Base-by-base conservation (phyloP, 2,329 filamentous ascomycete species). In the Diaporthe citri region DNA sequence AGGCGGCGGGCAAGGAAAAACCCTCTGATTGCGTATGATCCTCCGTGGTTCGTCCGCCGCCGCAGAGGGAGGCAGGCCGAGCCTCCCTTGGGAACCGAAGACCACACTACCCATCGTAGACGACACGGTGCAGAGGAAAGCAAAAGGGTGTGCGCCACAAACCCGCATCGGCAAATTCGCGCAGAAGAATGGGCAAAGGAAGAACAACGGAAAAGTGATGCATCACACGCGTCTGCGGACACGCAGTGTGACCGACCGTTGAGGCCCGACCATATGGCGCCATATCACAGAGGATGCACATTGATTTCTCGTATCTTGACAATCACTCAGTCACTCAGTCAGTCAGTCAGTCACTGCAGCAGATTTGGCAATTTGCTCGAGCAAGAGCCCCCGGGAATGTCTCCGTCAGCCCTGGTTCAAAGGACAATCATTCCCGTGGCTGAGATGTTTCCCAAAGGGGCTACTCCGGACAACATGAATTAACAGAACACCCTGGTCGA, bases 141-240 rank as follows among this genome's bases (percentile, higher is more conserved):
- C n/a, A 41, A 48, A 51, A 55, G 48, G 64, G 22, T 69, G 64
- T 69, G 15, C 64, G 64, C 64, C 64, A 55, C 64, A 69, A 39
- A 52, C 48, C 64, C 48, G n/a, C 46, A 41, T 55, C 64, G 64
- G 64, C 48, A 69, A 69, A 69, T 69, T 69, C 64, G 34, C n/a
- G 48, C 64, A 69, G 10, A 41, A n/a, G 7, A 7, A 31, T 1
- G 13, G 6, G 15, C 22, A 31, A 28, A 20, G 41, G 10, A 28
- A 28, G 39, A 25, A 25, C 36, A 43, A 7, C 13, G 3, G 22
- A 25, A 52, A 69, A 41, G 31, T 55, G 64, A 69, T 5, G 7
- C 64, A 69, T 69, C 64, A 25, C 48, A 25, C 34, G 48, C 41
- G 51, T 69, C 64, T 41, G 48, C 25, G 31, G 20, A 22, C 46